These are phyloP conservation scores for Exserohilum turcica DNA, from an alignment of 2,329 filamentous ascomycete genomes.

Conservation along the genomic window DNA sequence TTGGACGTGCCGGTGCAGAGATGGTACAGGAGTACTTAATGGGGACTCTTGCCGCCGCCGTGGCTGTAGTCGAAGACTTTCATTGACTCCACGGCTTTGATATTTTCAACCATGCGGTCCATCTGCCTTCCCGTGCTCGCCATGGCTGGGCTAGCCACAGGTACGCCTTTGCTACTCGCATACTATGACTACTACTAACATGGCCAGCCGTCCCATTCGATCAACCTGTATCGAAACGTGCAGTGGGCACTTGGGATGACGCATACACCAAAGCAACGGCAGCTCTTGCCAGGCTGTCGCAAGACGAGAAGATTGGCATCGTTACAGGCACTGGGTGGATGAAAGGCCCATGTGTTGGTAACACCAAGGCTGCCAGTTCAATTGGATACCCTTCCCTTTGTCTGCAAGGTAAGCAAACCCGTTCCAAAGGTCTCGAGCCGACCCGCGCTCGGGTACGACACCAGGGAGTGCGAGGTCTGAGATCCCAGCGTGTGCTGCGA, in stretches of 20 bases:
- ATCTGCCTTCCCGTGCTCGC: constrained; percentile 32
- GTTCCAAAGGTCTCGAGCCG: not conserved
- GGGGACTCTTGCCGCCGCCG: constrained; percentile 5
- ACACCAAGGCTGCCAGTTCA: constrained; percentile 41
- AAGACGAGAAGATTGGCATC: constrained; percentile 49
- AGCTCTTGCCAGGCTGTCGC: constrained; percentile 48
- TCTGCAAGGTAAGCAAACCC: constrained; percentile 43
- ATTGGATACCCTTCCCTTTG: constrained; percentile 48
- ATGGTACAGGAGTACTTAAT: constrained; percentile 28
- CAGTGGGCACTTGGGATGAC: constrained; percentile 43
- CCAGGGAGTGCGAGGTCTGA: not conserved
- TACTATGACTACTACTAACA: constrained; percentile 6
- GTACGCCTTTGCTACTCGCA: constrained; percentile 13
- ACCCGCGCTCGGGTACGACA: not conserved
- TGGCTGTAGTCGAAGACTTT: not conserved
- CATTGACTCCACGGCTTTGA: constrained; percentile 1
- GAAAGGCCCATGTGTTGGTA: constrained; percentile 44
- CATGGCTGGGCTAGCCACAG: constrained; percentile 27
- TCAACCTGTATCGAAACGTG: constrained; percentile 25
- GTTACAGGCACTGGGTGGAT: constrained; percentile 46
- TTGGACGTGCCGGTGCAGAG: constrained; percentile 4
- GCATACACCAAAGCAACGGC: constrained; percentile 49
- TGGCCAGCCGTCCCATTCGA: constrained; percentile 28
- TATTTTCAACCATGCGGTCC: constrained; percentile 30
- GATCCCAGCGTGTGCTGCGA: not conserved